These are phyloP conservation scores for Vanilla planifolia DNA, from an alignment of 106 monocot species.

Conservation along the genomic window DNA sequence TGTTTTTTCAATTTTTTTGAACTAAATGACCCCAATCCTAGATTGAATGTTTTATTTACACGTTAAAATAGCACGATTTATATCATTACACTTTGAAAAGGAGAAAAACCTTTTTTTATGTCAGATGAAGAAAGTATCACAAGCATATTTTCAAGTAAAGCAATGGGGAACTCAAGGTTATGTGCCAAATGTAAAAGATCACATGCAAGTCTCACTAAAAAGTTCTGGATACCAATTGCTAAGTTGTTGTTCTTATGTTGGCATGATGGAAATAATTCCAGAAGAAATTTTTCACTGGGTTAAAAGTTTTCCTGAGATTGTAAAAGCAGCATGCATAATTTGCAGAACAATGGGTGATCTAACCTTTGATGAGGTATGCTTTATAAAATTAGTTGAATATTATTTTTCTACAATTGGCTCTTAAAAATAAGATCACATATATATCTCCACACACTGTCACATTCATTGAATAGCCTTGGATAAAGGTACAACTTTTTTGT, in stretches of 20 bases:
- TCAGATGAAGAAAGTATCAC: constrained; percentile 1
- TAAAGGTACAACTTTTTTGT: too few relatives aligned
- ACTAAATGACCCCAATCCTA: too few relatives aligned
- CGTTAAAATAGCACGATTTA: too few relatives aligned
- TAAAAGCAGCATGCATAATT: not conserved
- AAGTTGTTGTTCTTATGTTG: not conserved
- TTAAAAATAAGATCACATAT: too few relatives aligned
- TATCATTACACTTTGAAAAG: too few relatives aligned
- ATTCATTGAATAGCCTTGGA: too few relatives aligned
- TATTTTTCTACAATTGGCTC: not conserved
- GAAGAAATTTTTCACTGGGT: not conserved
- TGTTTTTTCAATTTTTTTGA: too few relatives aligned
- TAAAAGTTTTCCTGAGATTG: not conserved
- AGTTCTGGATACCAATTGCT: not conserved
- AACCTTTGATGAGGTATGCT: not conserved
- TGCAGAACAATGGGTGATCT: not conserved
- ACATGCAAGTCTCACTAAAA: not conserved
- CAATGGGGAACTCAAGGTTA: not conserved
- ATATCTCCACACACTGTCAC: too few relatives aligned
- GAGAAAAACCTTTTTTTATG: too few relatives aligned
- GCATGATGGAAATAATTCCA: not conserved
- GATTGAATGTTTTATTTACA: too few relatives aligned
- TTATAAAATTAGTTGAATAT: not conserved
- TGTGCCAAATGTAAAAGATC: not conserved
- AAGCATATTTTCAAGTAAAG: not conserved